A percentile compares a stretch with the other conserved stretches of the same genome.
Conservation (phyloP, 2,329 filamentous ascomycete species). For the Colletotrichum shisoi region DNA sequence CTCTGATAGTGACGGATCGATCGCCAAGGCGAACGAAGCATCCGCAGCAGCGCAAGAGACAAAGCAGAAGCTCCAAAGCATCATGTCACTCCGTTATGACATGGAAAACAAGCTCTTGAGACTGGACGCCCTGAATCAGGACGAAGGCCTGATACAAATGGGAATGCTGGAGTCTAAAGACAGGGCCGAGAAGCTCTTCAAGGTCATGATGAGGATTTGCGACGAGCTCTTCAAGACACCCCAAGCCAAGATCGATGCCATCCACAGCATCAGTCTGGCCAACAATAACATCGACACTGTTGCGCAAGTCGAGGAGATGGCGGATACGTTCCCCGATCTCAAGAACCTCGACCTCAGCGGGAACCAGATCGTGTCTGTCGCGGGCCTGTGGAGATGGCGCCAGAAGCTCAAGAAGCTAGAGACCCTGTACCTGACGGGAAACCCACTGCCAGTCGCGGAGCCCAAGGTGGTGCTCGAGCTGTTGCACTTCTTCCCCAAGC, state of each 20-base stretch:
- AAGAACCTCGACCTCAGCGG: slow-evolving; percentile 88
- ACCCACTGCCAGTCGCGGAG: slow-evolving; percentile 71
- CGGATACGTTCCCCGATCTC: slow-evolving; percentile 82
- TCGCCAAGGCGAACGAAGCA: slow-evolving; percentile 57
- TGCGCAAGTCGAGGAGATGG: slow-evolving; percentile 74
- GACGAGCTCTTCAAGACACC: slow-evolving; percentile 76
- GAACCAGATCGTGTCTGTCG: slow-evolving; percentile 76
- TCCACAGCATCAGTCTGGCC: slow-evolving; percentile 82
- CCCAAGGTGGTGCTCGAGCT: slow-evolving; percentile 73
- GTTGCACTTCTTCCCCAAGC: slow-evolving; percentile 81
- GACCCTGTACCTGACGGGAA: slow-evolving; percentile 79
- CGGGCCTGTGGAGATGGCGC: slow-evolving; percentile 77
- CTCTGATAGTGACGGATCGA: slow-evolving; percentile 54
- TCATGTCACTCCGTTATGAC: slow-evolving; percentile 80
- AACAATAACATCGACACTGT: slow-evolving; percentile 81
- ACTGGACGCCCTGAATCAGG: slow-evolving; percentile 77
- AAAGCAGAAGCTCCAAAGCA: slow-evolving; percentile 72
- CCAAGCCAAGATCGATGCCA: slow-evolving; percentile 76
- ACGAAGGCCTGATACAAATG: slow-evolving; percentile 74
- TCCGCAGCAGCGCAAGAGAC: slow-evolving; percentile 66
- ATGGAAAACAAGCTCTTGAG: slow-evolving; percentile 77
- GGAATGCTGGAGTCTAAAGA: slow-evolving; percentile 77
- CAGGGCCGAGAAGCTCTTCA: slow-evolving; percentile 86
- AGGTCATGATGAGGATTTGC: slow-evolving; percentile 87
- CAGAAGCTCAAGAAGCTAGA: slow-evolving; percentile 80